Conservation (phyloP, 441 rosid species). For the Mallotus japonicus region DNA sequence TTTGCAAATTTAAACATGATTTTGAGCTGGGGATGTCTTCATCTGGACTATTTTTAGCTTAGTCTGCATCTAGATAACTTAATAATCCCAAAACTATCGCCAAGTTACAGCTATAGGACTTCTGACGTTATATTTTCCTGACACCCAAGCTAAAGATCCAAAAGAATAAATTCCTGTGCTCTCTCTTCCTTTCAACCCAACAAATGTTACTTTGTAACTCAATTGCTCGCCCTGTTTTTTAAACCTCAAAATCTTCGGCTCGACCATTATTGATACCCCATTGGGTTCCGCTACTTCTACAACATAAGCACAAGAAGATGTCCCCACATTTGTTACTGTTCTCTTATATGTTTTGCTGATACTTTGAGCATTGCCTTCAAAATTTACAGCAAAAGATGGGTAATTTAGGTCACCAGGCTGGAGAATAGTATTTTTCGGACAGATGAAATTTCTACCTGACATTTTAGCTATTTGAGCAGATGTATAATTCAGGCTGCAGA, state of each 20-base stretch:
- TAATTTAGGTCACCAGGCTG: conserved; percentile 65
- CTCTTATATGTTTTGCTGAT: conserved; percentile 35
- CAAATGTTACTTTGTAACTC: conserved; percentile 50
- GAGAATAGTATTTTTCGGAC: conserved; percentile 41
- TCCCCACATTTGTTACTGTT: conserved; percentile 71
- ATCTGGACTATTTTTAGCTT: background rate
- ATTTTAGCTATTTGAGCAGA: conserved; percentile 50
- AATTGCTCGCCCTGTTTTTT: conserved; percentile 36
- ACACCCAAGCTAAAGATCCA: conserved; percentile 58
- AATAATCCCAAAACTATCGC: conserved; percentile 27
- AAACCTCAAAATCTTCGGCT: conserved; percentile 49
- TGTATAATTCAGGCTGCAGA: conserved; percentile 64
- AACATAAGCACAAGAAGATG: conserved; percentile 31
- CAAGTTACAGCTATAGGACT: conserved; percentile 75
- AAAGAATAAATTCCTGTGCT: conserved; percentile 29
- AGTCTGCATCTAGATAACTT: background rate
- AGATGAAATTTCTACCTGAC: conserved; percentile 43
- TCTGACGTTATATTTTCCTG: conserved; percentile 52
- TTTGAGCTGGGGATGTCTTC: background rate
- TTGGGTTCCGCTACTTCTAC: conserved; percentile 49
- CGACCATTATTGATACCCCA: conserved; percentile 51
- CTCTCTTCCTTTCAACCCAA: conserved; percentile 9
- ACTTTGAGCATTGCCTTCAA: conserved; percentile 29
- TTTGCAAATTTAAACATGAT: background rate
- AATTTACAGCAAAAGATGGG: conserved; percentile 66